Conservation (phyloP, 192 early-diverging fungal species). For the Thamnidium elegans region DNA sequence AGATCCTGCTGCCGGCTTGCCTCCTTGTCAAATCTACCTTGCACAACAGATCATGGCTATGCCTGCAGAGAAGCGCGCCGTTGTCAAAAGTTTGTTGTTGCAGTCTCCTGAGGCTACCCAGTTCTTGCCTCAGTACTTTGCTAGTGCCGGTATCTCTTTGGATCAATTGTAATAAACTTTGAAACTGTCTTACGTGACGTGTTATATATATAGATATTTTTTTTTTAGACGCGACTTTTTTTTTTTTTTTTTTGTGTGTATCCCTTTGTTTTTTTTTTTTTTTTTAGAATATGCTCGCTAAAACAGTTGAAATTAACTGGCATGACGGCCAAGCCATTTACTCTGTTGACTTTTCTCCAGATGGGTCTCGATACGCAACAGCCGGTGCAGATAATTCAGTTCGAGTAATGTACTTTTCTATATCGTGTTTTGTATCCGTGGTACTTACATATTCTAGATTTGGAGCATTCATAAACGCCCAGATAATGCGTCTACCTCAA, state of each 20-base stretch:
- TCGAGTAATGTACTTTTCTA: slow-evolving; percentile 52
- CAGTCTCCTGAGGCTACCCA: slow-evolving; percentile 16
- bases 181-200: too few relatives aligned
- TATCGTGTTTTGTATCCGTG: slow-evolving; percentile 21
- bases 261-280: neutral
- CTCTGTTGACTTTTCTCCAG: slow-evolving; percentile 83
- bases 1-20: slow-evolving; percentile 57
- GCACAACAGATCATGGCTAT: slow-evolving; percentile 48
- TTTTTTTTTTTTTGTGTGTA: neutral
- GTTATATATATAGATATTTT: too few relatives aligned
- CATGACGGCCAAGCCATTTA: slow-evolving; percentile 90
- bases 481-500: neutral
- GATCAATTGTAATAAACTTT: slow-evolving; percentile 4
- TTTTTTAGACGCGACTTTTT: too few relatives aligned
- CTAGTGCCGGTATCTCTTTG: slow-evolving; percentile 19
- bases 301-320: slow-evolving; percentile 90
- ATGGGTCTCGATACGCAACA: slow-evolving; percentile 73
- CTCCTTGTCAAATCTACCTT: slow-evolving; percentile 46
- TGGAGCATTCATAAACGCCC: slow-evolving; percentile 43
- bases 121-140: slow-evolving; percentile 33
- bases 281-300: neutral
- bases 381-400: slow-evolving; percentile 90
- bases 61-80: slow-evolving; percentile 14
- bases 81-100: slow-evolving; percentile 1
- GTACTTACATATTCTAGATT: slow-evolving; percentile 39